Evolutionary conservation across 805 yeast species (phyloP), one percentile per base, ranked within the genome.

Genomic region (Cyberlindnera japonica): DNA sequence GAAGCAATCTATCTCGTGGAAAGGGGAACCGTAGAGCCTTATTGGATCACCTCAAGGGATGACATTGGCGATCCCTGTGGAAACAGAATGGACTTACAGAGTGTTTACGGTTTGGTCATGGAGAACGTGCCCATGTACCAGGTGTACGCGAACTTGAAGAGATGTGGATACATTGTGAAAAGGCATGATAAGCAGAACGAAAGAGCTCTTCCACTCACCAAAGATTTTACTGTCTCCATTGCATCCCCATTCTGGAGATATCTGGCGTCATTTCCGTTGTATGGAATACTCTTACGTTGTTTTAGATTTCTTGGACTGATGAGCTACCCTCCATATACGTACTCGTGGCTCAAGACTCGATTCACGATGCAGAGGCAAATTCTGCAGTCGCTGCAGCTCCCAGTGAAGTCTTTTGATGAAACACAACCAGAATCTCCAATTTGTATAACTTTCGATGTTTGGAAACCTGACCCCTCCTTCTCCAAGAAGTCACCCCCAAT

Each of bases 381-480:
- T 6, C 64, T 59, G 35, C 43, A 47, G 22, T 55, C 63, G 3
- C 38, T 66, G 13, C 62, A 49, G 28, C 38, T 64, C 14, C 58
- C 64, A 5, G 53, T 34, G 38, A 28, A 29, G 13, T 28, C 35
- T n/a, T 6, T 27, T 16, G 23, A n/a, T 11, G 48, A 43, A 14
- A 53, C 54, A 6, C 45, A 53, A 35, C 42, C 49, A 10, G 21
- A 19, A 9, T 13, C 25, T 2, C 37, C 34, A 19, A 30, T 40
- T 2, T 20, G 36, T 8, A 44, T 47, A 12, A 65, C 75, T 0
- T 89, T 69, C 51, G 71, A 83, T 52, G 84, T 86, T 3, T 90
- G 96, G 96, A 88, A 85, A 57, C 97, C 98, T 2, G 66, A 71
- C 2, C 71, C 84, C 0, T 62, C 67, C 3, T 90, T 84, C 64